Percentiles rank a stretch among this genome's conserved stretches.
Conservation (phyloP, 805 yeast species). For the Blastobotrys muscicola region DNA sequence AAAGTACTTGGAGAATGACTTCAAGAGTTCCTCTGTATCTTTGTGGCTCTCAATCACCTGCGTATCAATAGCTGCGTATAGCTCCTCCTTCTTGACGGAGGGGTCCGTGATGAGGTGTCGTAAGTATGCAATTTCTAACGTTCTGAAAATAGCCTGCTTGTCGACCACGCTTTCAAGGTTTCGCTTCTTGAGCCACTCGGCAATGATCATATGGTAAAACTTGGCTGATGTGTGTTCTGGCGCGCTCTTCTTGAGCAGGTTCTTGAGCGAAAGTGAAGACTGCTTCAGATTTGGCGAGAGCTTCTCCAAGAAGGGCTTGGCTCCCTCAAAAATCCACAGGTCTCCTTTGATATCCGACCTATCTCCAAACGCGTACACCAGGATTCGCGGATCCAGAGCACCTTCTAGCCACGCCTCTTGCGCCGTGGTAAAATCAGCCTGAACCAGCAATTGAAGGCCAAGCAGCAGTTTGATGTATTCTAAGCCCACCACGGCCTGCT, state of each 20-base stretch:
- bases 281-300: neutral
- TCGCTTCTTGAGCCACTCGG: slow-evolving; percentile 23
- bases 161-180: slow-evolving; percentile 24
- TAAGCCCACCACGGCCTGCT: slow-evolving; percentile 30
- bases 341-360: slow-evolving; percentile 15
- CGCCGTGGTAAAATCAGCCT: slow-evolving; percentile 18
- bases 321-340: slow-evolving; percentile 27
- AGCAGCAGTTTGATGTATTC: slow-evolving; percentile 32
- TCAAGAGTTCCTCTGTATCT: slow-evolving; percentile 19
- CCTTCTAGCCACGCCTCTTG: slow-evolving; percentile 30
- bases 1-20: slow-evolving; percentile 16
- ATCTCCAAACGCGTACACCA: slow-evolving; percentile 23
- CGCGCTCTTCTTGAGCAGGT: neutral
- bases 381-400: slow-evolving; percentile 26
- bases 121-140: slow-evolving; percentile 25
- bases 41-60: slow-evolving; percentile 18
- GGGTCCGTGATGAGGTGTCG: slow-evolving; percentile 16
- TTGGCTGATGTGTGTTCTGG: neutral
- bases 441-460: slow-evolving; percentile 25
- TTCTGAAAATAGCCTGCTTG: slow-evolving; percentile 18
- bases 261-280: slow-evolving; percentile 1
- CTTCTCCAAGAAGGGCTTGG: slow-evolving; percentile 10
- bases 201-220: slow-evolving; percentile 13
- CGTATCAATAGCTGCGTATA: slow-evolving; percentile 19
- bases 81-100: slow-evolving; percentile 17